Base-by-base conservation (phyloP, 78 protist species). In the Cyanophora paradoxa region DNA sequence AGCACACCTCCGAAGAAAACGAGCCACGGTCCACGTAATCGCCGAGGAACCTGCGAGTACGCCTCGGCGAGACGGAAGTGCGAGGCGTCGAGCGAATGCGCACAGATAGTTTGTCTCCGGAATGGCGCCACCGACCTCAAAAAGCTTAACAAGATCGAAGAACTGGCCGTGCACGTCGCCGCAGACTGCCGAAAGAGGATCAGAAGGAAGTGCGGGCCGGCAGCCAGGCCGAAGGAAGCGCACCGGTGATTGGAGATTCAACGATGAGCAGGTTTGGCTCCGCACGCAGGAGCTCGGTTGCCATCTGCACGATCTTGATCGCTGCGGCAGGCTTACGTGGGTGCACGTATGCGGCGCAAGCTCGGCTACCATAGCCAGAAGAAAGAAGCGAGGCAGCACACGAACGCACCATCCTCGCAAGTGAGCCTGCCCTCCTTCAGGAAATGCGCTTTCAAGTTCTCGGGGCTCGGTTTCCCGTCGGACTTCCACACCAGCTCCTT, bases 21-120 rank as follows among this genome's bases (percentile, higher is more conserved):
- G 72, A 88, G 3, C 98, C 98, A 24, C 98, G 83, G 77, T 95
- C 98, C 22, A 93, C 98, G 72, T 93, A 95, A 57, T 95, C 98
- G 14, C 98, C 98, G 30, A 95, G 79, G 77, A 93, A 95, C n/a
- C n/a, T n/a, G n/a, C n/a, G n/a, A n/a, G n/a, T n/a, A n/a, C n/a
- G n/a, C n/a, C n/a, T n/a, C n/a, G n/a, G n/a, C n/a, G n/a, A n/a
- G n/a, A n/a, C n/a, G n/a, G n/a, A n/a, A n/a, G n/a, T n/a, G n/a
- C n/a, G n/a, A n/a, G n/a, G n/a, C n/a, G n/a, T n/a, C n/a, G n/a
- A n/a, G n/a, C n/a, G n/a, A n/a, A n/a, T n/a, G n/a, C n/a, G n/a
- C n/a, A n/a, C n/a, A n/a, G n/a, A n/a, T n/a, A n/a, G n/a, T n/a
- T n/a, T n/a, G 39, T 16, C 39, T 0, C 74, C 72, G 33, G 97